A percentile compares a stretch with the other conserved stretches of the same genome.
phyloP scores from a whole-genome alignment of 1,284 basidiomycete genomes.

The Testicularia cyperi region DNA sequence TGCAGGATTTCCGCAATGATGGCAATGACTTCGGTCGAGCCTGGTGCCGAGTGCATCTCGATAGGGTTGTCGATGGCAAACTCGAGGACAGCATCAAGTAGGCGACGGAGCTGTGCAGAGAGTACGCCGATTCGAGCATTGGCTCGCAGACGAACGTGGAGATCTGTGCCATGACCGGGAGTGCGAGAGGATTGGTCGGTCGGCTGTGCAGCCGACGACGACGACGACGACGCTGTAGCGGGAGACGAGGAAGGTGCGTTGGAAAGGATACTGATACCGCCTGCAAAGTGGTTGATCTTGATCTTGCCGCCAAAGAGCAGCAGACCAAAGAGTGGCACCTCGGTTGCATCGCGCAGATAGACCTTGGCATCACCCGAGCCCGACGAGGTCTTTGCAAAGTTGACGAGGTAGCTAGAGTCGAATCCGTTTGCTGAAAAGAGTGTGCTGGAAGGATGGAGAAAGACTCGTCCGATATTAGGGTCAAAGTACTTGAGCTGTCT shows the following conservation, averaged over 20 bases:
- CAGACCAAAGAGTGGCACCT: slow-evolving; percentile 82
- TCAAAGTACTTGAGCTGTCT: slow-evolving; percentile 52
- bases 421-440: slow-evolving; percentile 75
- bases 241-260: too few species aligned
- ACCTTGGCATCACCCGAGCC: slow-evolving; percentile 67
- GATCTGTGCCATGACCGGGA: too few species aligned
- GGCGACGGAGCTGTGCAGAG: slow-evolving; percentile 76
- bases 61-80: slow-evolving; percentile 19
- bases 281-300: slow-evolving; percentile 70
- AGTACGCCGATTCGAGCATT: slow-evolving; percentile 85
- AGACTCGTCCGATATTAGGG: slow-evolving; percentile 67
- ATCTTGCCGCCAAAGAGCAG: slow-evolving; percentile 81
- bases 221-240: slow-evolving; percentile 8
- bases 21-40: slow-evolving; percentile 17
- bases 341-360: slow-evolving; percentile 82
- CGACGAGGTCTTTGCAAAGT: slow-evolving; percentile 79
- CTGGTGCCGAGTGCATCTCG: slow-evolving; percentile 23
- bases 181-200: too few species aligned
- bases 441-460: slow-evolving; percentile 81
- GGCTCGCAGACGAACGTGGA: slow-evolving; percentile 71
- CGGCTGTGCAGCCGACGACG: too few species aligned
- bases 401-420: slow-evolving; percentile 76
- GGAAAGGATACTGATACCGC: slow-evolving; percentile 67
- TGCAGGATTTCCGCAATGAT: slow-evolving; percentile 23
- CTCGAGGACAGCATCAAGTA: slow-evolving; percentile 25